These are phyloP conservation scores for Sesbania bispinosa DNA, from an alignment of 306 rosid genomes.

Conservation along the genomic window DNA sequence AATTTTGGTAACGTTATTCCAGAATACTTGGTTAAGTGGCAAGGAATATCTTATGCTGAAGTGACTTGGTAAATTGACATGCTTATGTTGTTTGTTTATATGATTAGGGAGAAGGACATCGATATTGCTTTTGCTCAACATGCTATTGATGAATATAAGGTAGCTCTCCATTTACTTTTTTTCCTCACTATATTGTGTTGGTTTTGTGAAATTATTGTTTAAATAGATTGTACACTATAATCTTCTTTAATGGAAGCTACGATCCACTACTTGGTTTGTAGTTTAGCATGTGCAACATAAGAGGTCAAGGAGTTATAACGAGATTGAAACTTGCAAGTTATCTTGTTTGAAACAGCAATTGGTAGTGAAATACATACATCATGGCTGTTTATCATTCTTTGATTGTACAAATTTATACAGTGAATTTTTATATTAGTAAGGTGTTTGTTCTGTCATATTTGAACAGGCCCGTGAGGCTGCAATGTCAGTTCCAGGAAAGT, in stretches of 20 bases:
- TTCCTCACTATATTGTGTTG: neutral
- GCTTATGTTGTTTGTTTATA: too few species aligned
- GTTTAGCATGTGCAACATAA: neutral
- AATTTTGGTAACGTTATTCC: constrained; percentile 57
- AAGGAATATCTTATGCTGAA: too few species aligned
- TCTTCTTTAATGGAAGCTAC: neutral
- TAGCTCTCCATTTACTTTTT: constrained; percentile 12
- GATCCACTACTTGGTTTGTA: neutral
- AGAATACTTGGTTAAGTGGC: too few species aligned
- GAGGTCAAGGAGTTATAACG: too few species aligned
- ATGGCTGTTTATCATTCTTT: neutral
- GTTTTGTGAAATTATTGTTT: neutral
- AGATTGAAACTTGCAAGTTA: too few species aligned
- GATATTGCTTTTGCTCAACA: too few species aligned
- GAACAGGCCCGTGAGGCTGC: constrained; percentile 83
- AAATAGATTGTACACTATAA: neutral
- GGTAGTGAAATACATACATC: neutral
- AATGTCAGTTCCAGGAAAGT: constrained; percentile 66
- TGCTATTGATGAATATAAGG: constrained; percentile 82
- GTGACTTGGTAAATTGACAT: too few species aligned
- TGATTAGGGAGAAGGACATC: too few species aligned
- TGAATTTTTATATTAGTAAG: too few species aligned
- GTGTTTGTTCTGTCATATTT: constrained; percentile 5
- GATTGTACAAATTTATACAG: too few species aligned
- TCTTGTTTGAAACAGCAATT: neutral